Conservation (phyloP, 2,329 filamentous ascomycete species). For the Boeremia lycopersici region DNA sequence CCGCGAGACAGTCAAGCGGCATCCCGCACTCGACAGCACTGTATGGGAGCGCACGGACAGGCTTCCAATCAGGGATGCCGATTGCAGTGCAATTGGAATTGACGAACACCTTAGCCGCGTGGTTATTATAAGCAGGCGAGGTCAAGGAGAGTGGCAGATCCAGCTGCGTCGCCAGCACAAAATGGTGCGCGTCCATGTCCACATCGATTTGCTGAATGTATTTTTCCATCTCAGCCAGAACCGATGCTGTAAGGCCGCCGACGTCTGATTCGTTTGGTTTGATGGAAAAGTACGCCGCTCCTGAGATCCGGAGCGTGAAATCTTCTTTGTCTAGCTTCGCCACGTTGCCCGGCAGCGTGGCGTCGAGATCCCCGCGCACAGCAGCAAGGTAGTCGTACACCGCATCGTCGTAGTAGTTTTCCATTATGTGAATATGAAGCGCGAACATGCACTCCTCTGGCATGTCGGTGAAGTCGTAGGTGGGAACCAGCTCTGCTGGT, state of each 20-base stretch:
- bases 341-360: background rate
- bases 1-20: background rate
- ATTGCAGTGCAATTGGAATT: too few species aligned
- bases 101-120: too few species aligned
- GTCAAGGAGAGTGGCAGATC: background rate
- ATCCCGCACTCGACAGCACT: background rate
- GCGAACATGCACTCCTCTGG: too few species aligned
- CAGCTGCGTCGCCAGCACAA: background rate
- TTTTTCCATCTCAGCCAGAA: background rate
- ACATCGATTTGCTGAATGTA: background rate
- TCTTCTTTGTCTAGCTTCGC: background rate
- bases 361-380: background rate
- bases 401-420: background rate
- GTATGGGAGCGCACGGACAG: background rate
- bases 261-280: background rate
- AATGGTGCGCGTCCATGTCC: background rate
- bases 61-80: too few species aligned
- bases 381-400: background rate
- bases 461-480: too few species aligned
- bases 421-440: background rate
- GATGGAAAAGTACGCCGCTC: background rate
- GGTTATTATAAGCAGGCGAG: too few species aligned
- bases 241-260: background rate
- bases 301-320: background rate
- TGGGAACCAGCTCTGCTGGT: too few species aligned